Base-by-base conservation (phyloP, 169 alveolate genomes). In the Eimeria tenella region DNA sequence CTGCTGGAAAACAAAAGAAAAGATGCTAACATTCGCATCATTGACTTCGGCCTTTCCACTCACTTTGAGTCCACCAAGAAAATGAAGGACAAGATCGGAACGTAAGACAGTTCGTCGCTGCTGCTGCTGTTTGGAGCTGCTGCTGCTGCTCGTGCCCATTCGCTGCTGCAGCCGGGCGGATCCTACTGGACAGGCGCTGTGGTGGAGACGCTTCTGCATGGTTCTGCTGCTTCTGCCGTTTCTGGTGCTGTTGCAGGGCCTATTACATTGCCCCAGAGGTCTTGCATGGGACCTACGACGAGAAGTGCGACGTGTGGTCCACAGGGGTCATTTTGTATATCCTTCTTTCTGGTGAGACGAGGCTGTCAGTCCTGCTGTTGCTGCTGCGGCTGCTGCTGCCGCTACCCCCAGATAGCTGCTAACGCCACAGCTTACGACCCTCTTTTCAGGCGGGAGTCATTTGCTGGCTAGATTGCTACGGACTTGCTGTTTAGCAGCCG, bases 1-100 rank as follows among this genome's bases (percentile, higher is more conserved):
- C 93, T 96, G 95, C 98, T 97, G 19, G 99, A 97, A 97, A 97
- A 97, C 63, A 97, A 97, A 88, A 94, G 96, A 58, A 95, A 95
- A 31, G 97, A 96, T 87, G 97, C 98, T 49, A 97, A 97, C 95
- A 98, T 98, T 49, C 98, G 98, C 93, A 98, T 99, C 77, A 99
- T 99, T 56, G 99, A 98, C 96, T 99, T 99, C 95, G 99, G 99
- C 58, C 96, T 98, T 23, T 97, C 99, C 63, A 96, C 99, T 25
- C 98, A 98, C 95, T 98, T 98, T 94, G 97, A 97, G 42, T 42
- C 93, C 50, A 96, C 97, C 94, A 96, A 97, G 84, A 98, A 97
- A 94, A 97, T 98, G 99, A 97, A 97, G 95, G 98, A 98, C 84
- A 98, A 97, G 93, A 97, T 98, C 86, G 99, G 99, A 15, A 99